Conservation (phyloP, 108 stramenopile species). For the Fragilaria crotonensis region DNA sequence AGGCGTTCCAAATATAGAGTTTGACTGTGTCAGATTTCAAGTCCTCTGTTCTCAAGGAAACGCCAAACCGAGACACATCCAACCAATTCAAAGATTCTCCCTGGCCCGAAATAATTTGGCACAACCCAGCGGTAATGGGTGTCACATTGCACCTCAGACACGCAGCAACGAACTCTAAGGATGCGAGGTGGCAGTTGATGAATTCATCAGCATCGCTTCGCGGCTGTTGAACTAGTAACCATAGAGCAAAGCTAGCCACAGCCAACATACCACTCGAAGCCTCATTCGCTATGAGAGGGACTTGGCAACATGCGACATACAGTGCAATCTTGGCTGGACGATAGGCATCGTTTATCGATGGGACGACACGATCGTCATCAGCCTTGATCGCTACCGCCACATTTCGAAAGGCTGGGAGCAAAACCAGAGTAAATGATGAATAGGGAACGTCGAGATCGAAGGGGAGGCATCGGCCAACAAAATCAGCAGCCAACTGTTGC, state of each 20-base stretch:
- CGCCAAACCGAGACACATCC: too few species aligned
- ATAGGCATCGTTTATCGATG: too few species aligned
- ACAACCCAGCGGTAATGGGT: not conserved
- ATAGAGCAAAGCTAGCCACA: not conserved
- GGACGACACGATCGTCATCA: too few species aligned
- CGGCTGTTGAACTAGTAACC: not conserved
- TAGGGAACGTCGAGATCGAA: not conserved
- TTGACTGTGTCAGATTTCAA: not conserved
- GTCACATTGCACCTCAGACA: not conserved
- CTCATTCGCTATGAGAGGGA: not conserved
- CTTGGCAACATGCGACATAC: not conserved
- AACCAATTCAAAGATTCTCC: not conserved
- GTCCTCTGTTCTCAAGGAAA: not conserved
- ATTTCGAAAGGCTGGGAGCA: not conserved
- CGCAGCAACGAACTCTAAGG: not conserved
- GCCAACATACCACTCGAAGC: not conserved
- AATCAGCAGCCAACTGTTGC: not conserved
- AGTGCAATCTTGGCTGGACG: not conserved
- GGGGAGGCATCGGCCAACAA: not conserved
- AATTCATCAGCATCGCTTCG: not conserved
- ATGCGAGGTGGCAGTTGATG: not conserved
- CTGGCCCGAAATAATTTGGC: not conserved
- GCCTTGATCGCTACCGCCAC: not conserved
- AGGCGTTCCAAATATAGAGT: not conserved
- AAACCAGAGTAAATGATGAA: not conserved